Evolutionary conservation across 768 basidiomycete species (phyloP).

Genomic region (Sarcodon aspratus): DNA sequence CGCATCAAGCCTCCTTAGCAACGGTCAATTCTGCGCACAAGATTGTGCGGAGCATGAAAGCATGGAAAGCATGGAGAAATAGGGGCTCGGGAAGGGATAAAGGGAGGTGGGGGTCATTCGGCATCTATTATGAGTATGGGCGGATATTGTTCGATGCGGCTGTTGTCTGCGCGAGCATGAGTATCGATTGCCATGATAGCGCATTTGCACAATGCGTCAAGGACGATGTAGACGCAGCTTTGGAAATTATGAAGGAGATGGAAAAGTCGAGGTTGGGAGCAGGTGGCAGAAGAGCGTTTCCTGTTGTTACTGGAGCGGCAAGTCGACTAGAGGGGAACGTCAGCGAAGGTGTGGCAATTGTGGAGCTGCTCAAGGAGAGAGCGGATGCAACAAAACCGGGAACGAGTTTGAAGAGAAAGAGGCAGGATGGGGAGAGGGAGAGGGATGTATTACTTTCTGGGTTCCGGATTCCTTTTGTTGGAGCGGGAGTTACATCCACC

Average conservation of each 20-base stretch:
- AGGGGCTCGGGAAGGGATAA: slow-evolving; percentile 22
- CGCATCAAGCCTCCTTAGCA: slow-evolving; percentile 43
- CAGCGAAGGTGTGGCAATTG: slow-evolving; percentile 26
- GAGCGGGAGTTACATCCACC: slow-evolving; percentile 16
- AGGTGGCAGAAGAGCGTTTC: slow-evolving; percentile 3
- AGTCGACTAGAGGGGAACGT: slow-evolving; percentile 19
- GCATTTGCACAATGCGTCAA: slow-evolving; percentile 37
- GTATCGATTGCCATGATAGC: slow-evolving; percentile 37
- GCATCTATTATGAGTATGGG: slow-evolving; percentile 43
- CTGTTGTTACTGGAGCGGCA: slow-evolving; percentile 16
- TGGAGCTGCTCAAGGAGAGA: slow-evolving; percentile 28
- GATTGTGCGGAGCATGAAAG: slow-evolving; percentile 40
- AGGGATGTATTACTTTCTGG: slow-evolving; percentile 10
- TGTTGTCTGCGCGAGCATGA: slow-evolving; percentile 51
- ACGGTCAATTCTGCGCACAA: slow-evolving; percentile 56
- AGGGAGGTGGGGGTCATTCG: slow-evolving; percentile 34
- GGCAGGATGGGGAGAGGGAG: slow-evolving; percentile 22
- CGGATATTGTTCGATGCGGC: slow-evolving; percentile 57
- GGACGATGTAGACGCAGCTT: slow-evolving; percentile 31
- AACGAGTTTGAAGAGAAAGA: slow-evolving; percentile 32
- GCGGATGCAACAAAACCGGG: slow-evolving; percentile 22
- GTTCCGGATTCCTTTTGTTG: slow-evolving; percentile 34
- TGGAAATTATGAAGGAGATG: slow-evolving; percentile 30
- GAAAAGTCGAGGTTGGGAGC: neutral
- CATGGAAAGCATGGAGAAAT: slow-evolving; percentile 18